Evolutionary conservation across 768 basidiomycete genomes (phyloP), one percentile per base, ranked within the genome.

Genomic region (Hypholoma fasciculare): DNA sequence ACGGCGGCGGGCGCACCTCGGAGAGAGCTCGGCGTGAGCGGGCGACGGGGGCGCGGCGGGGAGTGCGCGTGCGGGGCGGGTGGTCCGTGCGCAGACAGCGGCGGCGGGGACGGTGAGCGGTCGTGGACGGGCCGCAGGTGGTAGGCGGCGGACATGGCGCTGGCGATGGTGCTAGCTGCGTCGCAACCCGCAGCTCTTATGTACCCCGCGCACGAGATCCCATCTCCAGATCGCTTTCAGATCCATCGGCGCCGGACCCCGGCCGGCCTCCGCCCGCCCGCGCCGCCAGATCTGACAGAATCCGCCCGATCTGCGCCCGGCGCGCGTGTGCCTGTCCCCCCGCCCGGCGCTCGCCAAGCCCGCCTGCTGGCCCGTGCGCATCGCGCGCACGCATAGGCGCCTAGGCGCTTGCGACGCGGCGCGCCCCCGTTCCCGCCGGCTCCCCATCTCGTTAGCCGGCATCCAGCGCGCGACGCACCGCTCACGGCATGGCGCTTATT

Each of bases 21-120:
- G 19, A 89, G 65, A 1, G 84, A 84, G 61, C 78, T 82, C 4
- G 88, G 87, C 23, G 87, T 86, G 50, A 89, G 73, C 9, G 87
- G 86, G 0, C 87, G 77, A 13, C 86, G 82, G 19, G 49, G 30
- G 53, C 58, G 63, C 3, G 53, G 82, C 13, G 84, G 78, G 36
- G 84, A 82, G 49, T 80, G 78, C 5, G 79, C 46, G 81, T 37
- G 85, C 86, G 55, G 85, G 84, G 73, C 79, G 85, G 49, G 76
- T 63, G 64, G 71, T 23, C 68, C 49, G 65, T 61, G 60, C 66
- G 65, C 49, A 62, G 68, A 50, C 62, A 30, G 56, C 59, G 20
- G 52, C 52, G 52, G 30, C 38, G 20, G 40, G 13, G 49, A 34
- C n/a, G n/a, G 46, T 14, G 47, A 49, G 20, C 7, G 23, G 7